phyloP scores from a whole-genome alignment of 2,329 filamentous ascomycete genomes.

The Cylindrodendrum hubeiense region DNA sequence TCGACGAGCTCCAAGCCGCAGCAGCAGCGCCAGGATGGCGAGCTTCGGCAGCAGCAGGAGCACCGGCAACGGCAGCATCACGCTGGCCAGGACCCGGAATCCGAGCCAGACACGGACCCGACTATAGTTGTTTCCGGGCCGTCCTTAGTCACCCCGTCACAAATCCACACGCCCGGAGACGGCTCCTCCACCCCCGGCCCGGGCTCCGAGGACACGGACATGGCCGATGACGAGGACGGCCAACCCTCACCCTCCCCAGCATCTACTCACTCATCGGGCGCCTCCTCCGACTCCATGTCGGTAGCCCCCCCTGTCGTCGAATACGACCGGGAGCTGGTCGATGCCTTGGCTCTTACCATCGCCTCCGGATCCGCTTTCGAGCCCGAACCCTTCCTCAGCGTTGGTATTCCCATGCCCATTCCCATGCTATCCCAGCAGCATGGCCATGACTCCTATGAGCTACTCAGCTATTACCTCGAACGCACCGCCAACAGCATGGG shows the following conservation, averaged over 20 bases:
- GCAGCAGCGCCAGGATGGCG: constrained; percentile 6
- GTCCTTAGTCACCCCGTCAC: constrained; percentile 17
- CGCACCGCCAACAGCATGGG: constrained; percentile 61
- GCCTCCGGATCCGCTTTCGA: constrained; percentile 19
- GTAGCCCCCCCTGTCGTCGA: constrained; percentile 10
- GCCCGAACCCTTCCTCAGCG: constrained; percentile 22
- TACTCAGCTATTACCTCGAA: constrained; percentile 59
- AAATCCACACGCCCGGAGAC: constrained; percentile 23
- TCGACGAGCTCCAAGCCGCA: constrained; percentile 27
- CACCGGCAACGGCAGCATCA: constrained; percentile 20
- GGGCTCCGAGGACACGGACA: constrained; percentile 38
- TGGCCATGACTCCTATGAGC: constrained; percentile 54
- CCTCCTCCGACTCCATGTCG: constrained; percentile 34
- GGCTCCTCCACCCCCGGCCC: constrained; percentile 32
- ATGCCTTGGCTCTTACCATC: constrained; percentile 36
- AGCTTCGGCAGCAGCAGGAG: constrained; percentile 19
- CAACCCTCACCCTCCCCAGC: constrained; percentile 37
- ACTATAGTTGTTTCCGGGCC: constrained; percentile 21
- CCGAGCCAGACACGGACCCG: constrained; percentile 27
- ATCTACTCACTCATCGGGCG: constrained; percentile 32
- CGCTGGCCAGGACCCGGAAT: constrained; percentile 20
- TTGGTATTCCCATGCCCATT: constrained; percentile 43
- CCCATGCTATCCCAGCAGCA: constrained; percentile 47
- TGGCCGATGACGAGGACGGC: constrained; percentile 37
- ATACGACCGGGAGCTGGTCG: constrained; percentile 36